These are phyloP conservation scores for Meripilus lineatus DNA, from an alignment of 1,284 basidiomycete genomes.

Conservation along the genomic window DNA sequence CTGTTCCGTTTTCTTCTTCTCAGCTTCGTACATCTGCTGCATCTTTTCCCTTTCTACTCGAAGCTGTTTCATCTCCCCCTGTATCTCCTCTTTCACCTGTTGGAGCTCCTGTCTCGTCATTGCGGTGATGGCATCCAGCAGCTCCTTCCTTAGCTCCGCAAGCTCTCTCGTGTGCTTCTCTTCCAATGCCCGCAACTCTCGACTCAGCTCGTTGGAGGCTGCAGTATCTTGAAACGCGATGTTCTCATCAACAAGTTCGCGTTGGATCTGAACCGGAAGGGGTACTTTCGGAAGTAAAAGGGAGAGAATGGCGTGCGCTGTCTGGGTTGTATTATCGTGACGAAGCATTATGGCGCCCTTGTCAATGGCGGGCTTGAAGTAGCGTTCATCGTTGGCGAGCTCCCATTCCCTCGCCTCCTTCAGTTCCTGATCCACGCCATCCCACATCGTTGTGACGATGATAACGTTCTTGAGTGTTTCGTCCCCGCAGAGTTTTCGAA, in stretches of 20 bases:
- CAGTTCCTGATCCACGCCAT: slow-evolving; percentile 26
- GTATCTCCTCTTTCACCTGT: not conserved
- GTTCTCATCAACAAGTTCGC: slow-evolving; percentile 12
- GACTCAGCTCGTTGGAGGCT: slow-evolving; percentile 6
- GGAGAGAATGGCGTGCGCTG: slow-evolving; percentile 13
- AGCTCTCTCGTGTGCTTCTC: slow-evolving; percentile 8
- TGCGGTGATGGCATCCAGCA: not conserved
- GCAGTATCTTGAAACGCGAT: slow-evolving; percentile 1
- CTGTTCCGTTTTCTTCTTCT: not conserved
- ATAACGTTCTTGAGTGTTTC: slow-evolving; percentile 42
- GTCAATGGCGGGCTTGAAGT: slow-evolving; percentile 18
- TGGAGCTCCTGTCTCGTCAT: not conserved
- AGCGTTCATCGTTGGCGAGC: slow-evolving; percentile 13
- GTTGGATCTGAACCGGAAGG: slow-evolving; percentile 12
- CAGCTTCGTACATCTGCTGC: not conserved
- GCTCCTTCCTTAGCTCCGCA: not conserved
- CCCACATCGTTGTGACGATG: slow-evolving; percentile 52
- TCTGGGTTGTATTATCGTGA: slow-evolving; percentile 14
- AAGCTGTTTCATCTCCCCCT: not conserved
- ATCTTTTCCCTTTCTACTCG: not conserved
- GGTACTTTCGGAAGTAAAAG: slow-evolving; percentile 12
- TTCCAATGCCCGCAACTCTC: slow-evolving; percentile 1
- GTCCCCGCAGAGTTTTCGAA: slow-evolving; percentile 48
- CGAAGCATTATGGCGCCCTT: slow-evolving; percentile 17
- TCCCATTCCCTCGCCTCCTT: slow-evolving; percentile 16